phyloP scores from a whole-genome alignment of 495 filamentous ascomycete species.

The Penicillium malachiteum region DNA sequence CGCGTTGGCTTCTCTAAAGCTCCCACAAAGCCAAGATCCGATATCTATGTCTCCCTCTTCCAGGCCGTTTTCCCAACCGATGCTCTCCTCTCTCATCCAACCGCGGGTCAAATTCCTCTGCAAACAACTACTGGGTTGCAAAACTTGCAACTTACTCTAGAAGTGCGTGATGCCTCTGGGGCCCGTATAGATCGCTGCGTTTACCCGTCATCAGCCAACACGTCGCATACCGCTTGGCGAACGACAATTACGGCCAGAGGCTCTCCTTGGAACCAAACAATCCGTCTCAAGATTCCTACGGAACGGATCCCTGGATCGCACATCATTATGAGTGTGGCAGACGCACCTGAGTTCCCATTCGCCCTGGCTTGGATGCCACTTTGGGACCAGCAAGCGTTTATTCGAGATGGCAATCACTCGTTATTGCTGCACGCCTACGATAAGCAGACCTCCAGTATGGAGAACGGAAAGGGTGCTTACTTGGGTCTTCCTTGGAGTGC shows the following conservation, averaged over 20 bases:
- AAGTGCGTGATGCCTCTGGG: constrained; percentile 75
- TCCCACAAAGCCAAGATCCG: constrained; percentile 80
- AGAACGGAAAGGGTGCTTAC: constrained; percentile 74
- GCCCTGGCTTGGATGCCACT: constrained; percentile 90
- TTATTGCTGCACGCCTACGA: constrained; percentile 86
- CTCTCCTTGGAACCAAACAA: constrained; percentile 80
- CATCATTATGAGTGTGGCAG: constrained; percentile 83
- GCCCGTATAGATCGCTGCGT: constrained; percentile 85
- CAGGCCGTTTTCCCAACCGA: constrained; percentile 73
- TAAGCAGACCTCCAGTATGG: constrained; percentile 68
- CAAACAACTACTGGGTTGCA: constrained; percentile 57
- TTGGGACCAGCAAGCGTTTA: constrained; percentile 89
- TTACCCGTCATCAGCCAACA: constrained; percentile 76
- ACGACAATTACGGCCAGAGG: constrained; percentile 77
- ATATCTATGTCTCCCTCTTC: constrained; percentile 88
- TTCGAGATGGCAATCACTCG: constrained; percentile 80
- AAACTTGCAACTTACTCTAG: constrained; percentile 85
- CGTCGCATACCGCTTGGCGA: constrained; percentile 77
- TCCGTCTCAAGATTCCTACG: constrained; percentile 76
- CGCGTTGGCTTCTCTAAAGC: constrained; percentile 96
- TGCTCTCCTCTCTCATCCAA: constrained; percentile 75
- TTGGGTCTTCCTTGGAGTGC: constrained; percentile 76
- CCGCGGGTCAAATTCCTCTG: constrained; percentile 70
- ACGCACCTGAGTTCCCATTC: constrained; percentile 81
- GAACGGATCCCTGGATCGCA: constrained; percentile 82